Conservation (phyloP, 768 basidiomycete genomes). For the Cyclocybe cylindracea region DNA sequence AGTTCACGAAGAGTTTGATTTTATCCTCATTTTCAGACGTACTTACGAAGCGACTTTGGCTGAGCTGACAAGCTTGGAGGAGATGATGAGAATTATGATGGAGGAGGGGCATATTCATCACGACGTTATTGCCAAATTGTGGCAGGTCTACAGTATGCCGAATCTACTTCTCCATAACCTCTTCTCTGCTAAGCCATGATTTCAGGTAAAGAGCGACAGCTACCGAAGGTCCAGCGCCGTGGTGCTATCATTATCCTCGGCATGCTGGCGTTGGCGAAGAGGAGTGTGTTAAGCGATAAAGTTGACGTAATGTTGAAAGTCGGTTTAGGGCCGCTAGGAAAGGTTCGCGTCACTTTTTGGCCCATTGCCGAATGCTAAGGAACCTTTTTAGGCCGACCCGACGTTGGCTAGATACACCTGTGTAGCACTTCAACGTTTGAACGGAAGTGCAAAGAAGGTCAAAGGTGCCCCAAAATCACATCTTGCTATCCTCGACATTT, state of each 20-base stretch:
- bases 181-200: neutral
- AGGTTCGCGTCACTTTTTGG: slow-evolving; percentile 44
- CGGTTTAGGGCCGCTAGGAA: slow-evolving; percentile 82
- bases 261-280: slow-evolving; percentile 90
- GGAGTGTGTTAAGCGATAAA: slow-evolving; percentile 70
- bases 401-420: slow-evolving; percentile 93
- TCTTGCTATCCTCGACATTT: neutral
- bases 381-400: slow-evolving; percentile 65
- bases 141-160: slow-evolving; percentile 91
- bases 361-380: neutral
- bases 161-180: neutral
- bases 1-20: neutral
- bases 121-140: slow-evolving; percentile 88
- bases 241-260: slow-evolving; percentile 97
- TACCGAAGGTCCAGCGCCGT: slow-evolving; percentile 85
- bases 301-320: slow-evolving; percentile 85
- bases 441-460: slow-evolving; percentile 95
- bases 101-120: slow-evolving; percentile 78
- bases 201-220: slow-evolving; percentile 68
- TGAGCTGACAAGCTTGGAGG: slow-evolving; percentile 93
- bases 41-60: slow-evolving; percentile 93
- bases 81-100: slow-evolving; percentile 97
- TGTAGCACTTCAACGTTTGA: slow-evolving; percentile 87
- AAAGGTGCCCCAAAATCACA: slow-evolving; percentile 59
- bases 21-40: slow-evolving; percentile 47